These are phyloP conservation scores for Lipomyces chichibuensis DNA, from an alignment of 805 yeast species.

Conservation along the genomic window DNA sequence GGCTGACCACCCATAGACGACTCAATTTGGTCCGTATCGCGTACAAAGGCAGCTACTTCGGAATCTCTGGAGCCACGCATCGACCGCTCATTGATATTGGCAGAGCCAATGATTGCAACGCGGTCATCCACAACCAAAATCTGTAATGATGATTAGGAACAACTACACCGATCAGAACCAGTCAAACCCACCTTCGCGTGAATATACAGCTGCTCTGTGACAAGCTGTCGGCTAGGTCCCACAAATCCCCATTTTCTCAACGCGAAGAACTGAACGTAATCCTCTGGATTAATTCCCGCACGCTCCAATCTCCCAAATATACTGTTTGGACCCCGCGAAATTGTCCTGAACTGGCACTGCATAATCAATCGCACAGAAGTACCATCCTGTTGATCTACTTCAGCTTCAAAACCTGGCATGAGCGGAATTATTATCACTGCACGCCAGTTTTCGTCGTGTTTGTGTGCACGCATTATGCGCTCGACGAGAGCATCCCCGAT, in stretches of 20 bases:
- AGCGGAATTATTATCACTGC: constrained; percentile 91
- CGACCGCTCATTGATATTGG: constrained; percentile 94
- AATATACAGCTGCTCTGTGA: constrained; percentile 88
- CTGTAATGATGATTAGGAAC: constrained; percentile 3
- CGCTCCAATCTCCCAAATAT: constrained; percentile 79
- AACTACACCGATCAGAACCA: background rate
- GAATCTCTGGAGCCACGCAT: constrained; percentile 94
- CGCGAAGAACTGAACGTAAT: constrained; percentile 89
- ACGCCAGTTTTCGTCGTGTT: constrained; percentile 76
- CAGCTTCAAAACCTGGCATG: constrained; percentile 96
- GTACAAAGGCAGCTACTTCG: constrained; percentile 84
- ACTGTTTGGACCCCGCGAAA: constrained; percentile 85
- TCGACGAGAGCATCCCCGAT: constrained; percentile 98
- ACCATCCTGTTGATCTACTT: constrained; percentile 91
- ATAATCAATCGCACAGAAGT: constrained; percentile 93
- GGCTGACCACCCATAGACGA: constrained; percentile 80
- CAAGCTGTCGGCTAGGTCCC: constrained; percentile 71
- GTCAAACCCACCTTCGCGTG: constrained; percentile 72
- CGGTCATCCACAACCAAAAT: constrained; percentile 86
- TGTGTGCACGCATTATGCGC: constrained; percentile 85
- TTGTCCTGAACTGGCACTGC: constrained; percentile 94
- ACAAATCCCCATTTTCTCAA: constrained; percentile 94
- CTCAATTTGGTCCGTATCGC: constrained; percentile 76
- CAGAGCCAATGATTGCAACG: constrained; percentile 93
- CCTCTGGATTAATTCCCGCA: constrained; percentile 82